Base-by-base conservation (phyloP, 1,284 basidiomycete species). In the Bjerkandera adusta region DNA sequence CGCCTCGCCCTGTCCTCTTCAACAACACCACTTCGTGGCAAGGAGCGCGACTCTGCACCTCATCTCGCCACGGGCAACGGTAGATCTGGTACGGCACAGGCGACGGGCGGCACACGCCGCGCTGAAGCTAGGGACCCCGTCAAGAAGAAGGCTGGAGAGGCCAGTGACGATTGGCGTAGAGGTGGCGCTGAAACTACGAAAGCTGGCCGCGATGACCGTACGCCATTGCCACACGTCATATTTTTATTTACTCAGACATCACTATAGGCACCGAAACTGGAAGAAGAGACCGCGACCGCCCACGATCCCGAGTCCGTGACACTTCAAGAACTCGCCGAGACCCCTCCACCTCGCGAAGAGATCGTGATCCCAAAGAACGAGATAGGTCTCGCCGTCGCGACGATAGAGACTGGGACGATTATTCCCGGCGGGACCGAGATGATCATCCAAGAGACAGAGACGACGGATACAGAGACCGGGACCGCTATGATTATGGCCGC, bases 151-250 rank as follows among this genome's bases (percentile, higher is more conserved):
- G 70, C 72, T 36, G 85, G 81, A 33, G 88, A 89, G 62, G 71
- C 70, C 34, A 81, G 77, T 54, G 86, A 90, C 56, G 87, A 90
- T 60, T 90, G 87, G 87, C 75, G 87, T 59, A 76, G 85, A 77
- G 84, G 87, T 88, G 36, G 21, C 37, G 32, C 37, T 18, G 42
- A 51, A 13, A 24, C 36, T 16, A 62, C 68, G 49, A 73, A 83
- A 47, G 60, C 72, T 38, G 66, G 67, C 50, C 75, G 77, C 37
- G 81, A 85, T 51, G 83, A 84, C 47, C 70, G 84, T 85, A 60
- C 68, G 81, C 68, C 18, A 27, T 24, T 43, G 26, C 46, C 15
- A 39, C 35, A 33, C 20, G 33, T 33, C 5, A 8, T 39, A 35
- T 8, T 46, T 38, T 26, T 38, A 35, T 49, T 30, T 36, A 34